Conservation (phyloP, 352 stramenopile genomes). For the Pythium rhizo-oryzae region DNA sequence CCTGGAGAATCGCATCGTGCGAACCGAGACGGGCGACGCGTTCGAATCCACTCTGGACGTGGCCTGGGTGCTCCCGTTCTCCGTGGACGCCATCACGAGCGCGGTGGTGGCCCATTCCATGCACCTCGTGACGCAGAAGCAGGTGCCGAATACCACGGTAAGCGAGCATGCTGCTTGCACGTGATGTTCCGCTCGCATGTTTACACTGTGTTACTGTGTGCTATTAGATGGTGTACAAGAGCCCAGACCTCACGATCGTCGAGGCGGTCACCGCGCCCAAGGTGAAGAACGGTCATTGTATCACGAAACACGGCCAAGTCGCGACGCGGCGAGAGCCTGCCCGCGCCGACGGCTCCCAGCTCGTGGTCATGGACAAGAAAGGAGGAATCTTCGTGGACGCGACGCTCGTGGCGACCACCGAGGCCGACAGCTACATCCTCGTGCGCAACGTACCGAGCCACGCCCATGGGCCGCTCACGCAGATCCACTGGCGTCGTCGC, state of each 20-base stretch:
- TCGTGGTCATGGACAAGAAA: background rate
- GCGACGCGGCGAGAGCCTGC: background rate
- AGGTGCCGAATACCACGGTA: background rate
- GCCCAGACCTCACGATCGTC: background rate
- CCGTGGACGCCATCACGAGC: background rate
- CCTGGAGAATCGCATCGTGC: background rate
- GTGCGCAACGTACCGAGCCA: background rate
- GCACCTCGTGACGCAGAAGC: background rate
- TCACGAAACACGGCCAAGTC: background rate
- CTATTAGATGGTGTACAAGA: background rate
- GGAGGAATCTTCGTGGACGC: background rate
- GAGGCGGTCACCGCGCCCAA: background rate
- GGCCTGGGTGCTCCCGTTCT: slow-evolving; percentile 1
- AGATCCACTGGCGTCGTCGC: background rate
- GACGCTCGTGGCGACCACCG: background rate
- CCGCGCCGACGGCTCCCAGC: background rate
- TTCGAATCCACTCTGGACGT: background rate
- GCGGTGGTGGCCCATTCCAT: background rate
- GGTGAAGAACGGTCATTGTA: background rate
- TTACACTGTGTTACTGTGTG: too few species aligned
- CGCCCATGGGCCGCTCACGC: background rate
- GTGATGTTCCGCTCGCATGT: too few species aligned
- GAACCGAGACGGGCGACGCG: background rate
- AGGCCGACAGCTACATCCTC: background rate
- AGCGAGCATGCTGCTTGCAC: background rate